Percentiles rank a stretch among this genome's conserved stretches.
Evolutionary conservation across 371 early-diverging fungal species (phyloP).

Genomic region (Mortierella sp.): DNA sequence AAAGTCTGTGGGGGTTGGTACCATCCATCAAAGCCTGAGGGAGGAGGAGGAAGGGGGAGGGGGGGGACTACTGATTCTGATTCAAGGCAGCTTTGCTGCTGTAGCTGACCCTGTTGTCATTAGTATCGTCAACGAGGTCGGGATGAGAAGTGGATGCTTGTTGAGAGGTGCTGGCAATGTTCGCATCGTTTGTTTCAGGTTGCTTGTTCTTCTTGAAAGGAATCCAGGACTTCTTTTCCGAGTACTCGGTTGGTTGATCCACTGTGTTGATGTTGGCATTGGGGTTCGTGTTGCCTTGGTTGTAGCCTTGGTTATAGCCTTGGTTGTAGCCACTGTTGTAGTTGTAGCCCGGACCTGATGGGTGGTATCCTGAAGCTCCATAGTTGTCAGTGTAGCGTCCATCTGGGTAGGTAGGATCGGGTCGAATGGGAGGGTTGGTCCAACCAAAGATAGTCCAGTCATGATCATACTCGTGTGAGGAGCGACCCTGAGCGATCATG

Average conservation of each 20-base stretch:
- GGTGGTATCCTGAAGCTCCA: too few relatives aligned
- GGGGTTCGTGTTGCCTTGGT: too few relatives aligned
- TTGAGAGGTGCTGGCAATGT: not conserved
- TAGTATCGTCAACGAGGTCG: slow-evolving; percentile 1
- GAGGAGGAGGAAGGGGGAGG: too few relatives aligned
- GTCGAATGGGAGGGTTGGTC: slow-evolving; percentile 5
- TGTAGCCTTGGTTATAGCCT: too few relatives aligned
- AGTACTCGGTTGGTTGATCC: not conserved
- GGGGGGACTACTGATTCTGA: slow-evolving; percentile 5
- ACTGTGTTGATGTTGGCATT: not conserved
- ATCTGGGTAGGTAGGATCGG: slow-evolving; percentile 31
- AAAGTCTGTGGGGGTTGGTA: too few relatives aligned
- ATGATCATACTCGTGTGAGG: slow-evolving; percentile 16
- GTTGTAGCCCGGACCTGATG: too few relatives aligned
- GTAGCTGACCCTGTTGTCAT: slow-evolving; percentile 32
- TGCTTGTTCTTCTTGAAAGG: slow-evolving; percentile 41
- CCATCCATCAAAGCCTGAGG: too few relatives aligned
- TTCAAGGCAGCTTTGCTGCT: slow-evolving; percentile 43
- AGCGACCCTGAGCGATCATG: slow-evolving; percentile 23
- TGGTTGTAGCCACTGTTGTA: not conserved
- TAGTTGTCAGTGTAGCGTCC: slow-evolving; percentile 2
- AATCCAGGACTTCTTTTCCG: slow-evolving; percentile 31
- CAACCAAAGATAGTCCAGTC: slow-evolving; percentile 21
- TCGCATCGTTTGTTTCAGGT: not conserved
- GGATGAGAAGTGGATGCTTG: not conserved